phyloP scores from a whole-genome alignment of 2,329 filamentous ascomycete species.

The Cercospora brassicicola region DNA sequence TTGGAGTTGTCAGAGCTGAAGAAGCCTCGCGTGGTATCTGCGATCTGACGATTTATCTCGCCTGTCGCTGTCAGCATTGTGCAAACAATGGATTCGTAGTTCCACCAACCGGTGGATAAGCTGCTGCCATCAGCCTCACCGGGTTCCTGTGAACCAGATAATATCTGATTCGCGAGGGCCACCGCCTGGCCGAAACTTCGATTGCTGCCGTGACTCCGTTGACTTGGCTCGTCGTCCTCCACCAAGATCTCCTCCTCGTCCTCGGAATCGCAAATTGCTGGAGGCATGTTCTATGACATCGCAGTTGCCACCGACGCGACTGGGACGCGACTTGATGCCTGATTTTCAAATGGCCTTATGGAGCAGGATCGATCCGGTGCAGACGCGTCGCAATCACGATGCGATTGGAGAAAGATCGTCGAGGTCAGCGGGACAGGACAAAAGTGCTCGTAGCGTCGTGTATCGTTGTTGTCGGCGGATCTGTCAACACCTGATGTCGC shows the following conservation, averaged over 20 bases:
- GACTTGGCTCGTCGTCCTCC: conserved; percentile 16
- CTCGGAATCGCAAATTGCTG: conserved; percentile 22
- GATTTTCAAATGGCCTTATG: neutral
- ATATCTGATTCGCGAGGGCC: conserved; percentile 9
- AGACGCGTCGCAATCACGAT: neutral
- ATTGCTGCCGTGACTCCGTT: conserved; percentile 15
- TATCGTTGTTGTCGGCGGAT: neutral
- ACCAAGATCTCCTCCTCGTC: conserved; percentile 21
- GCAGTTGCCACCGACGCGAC: conserved; percentile 15
- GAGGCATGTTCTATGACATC: conserved; percentile 18
- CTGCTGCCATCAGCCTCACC: conserved; percentile 17
- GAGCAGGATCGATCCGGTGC: neutral
- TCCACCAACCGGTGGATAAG: conserved; percentile 20
- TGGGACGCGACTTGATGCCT: conserved; percentile 11
- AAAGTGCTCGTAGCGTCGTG: neutral
- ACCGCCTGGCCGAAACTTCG: conserved; percentile 1
- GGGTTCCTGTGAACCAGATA: conserved; percentile 11
- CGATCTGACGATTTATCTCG: conserved; percentile 29
- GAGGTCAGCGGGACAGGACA: neutral
- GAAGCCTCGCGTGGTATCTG: conserved; percentile 30
- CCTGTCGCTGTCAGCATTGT: conserved; percentile 20
- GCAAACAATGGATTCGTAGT: neutral
- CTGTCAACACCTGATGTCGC: conserved; percentile 14
- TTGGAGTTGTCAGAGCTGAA: conserved; percentile 22
- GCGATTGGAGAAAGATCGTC: neutral